Evolutionary conservation across 78 protist species (phyloP).

Genomic region (Trichosphaerium sp.): DNA sequence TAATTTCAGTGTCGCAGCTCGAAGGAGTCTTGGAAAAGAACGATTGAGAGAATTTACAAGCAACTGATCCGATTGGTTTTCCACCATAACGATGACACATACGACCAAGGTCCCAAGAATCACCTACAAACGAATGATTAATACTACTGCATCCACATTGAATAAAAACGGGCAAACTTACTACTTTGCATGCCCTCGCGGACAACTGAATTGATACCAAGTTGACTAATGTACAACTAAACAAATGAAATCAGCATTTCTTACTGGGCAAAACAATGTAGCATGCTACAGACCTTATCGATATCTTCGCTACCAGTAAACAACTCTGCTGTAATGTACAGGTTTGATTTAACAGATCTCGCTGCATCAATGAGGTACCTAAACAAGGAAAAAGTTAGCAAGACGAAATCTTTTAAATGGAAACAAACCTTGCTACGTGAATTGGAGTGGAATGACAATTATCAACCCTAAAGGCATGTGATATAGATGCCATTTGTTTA

Average conservation of each 20-base stretch:
- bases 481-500: slow-evolving; percentile 26
- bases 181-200: slow-evolving; percentile 43
- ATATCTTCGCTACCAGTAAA: slow-evolving; percentile 53
- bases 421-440: slow-evolving; percentile 72
- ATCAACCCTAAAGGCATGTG: slow-evolving; percentile 80
- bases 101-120: slow-evolving; percentile 28
- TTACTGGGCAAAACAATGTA: too few species aligned
- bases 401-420: too few species aligned
- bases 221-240: not conserved
- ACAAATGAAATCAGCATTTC: too few species aligned
- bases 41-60: not conserved
- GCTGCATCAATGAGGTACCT: slow-evolving; percentile 63
- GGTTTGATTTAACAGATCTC: slow-evolving; percentile 38
- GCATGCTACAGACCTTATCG: slow-evolving; percentile 30
- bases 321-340: slow-evolving; percentile 62
- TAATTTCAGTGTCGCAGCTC: not conserved
- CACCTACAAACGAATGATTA: too few species aligned
- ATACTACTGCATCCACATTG: too few species aligned
- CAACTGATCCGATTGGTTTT: slow-evolving; percentile 29
- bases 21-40: not conserved
- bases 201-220: slow-evolving; percentile 60
- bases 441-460: slow-evolving; percentile 83
- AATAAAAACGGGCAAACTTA: too few species aligned
- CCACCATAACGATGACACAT: slow-evolving; percentile 61
- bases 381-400: too few species aligned